Conservation (phyloP, 495 filamentous ascomycete genomes). For the Penicillium parvum region DNA sequence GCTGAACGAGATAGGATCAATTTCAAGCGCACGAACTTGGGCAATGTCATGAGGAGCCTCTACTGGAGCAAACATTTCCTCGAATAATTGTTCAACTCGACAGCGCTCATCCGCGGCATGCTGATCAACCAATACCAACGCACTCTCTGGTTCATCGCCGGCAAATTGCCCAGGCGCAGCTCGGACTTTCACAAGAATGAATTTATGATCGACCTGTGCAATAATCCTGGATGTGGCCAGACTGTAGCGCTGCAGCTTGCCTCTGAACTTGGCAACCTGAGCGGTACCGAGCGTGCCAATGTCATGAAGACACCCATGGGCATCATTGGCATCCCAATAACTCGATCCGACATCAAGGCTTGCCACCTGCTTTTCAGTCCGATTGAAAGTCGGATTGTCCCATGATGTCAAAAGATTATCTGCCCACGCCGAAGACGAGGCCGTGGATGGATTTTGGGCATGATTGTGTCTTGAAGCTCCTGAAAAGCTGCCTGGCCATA, state of each 20-base stretch:
- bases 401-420: conserved; percentile 42
- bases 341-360: conserved; percentile 16
- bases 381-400: conserved; percentile 60
- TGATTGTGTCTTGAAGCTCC: no score
- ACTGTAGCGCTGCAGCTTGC: conserved; percentile 61
- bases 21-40: conserved; percentile 24
- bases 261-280: conserved; percentile 31
- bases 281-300: conserved; percentile 12
- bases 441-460: no score
- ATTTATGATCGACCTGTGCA: conserved; percentile 84
- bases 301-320: conserved; percentile 9
- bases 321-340: not conserved
- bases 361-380: conserved; percentile 48
- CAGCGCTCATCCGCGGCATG: conserved; percentile 92
- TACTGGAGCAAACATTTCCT: conserved; percentile 33
- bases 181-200: conserved; percentile 65
- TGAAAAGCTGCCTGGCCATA: not conserved
- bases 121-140: conserved; percentile 82
- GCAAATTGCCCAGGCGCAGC: not conserved
- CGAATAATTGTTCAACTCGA: conserved; percentile 67
- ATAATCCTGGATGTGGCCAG: conserved; percentile 64
- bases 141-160: conserved; percentile 2
- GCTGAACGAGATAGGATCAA: conserved; percentile 59
- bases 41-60: not conserved
- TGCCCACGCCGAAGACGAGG: no score